Evolutionary conservation across 257 asterid genomes (phyloP).

Genomic region (Agastache rugosa): DNA sequence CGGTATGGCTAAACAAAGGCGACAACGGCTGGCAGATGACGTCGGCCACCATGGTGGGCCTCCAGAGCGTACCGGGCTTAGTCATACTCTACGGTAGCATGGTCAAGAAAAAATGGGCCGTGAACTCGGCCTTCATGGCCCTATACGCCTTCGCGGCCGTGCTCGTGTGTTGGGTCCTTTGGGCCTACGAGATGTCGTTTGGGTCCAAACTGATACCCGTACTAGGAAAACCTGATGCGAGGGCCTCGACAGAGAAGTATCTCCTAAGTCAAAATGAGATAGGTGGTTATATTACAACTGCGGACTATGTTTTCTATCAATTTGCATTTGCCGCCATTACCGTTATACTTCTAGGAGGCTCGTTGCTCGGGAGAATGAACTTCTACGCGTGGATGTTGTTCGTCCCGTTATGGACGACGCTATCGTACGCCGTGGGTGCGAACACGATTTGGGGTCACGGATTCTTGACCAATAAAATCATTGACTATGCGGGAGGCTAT

Average conservation of each 20-base stretch:
- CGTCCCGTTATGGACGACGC: conserved; percentile 70
- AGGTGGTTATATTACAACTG: conserved; percentile 43
- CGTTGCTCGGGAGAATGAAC: conserved; percentile 73
- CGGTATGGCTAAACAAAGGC: conserved; percentile 63
- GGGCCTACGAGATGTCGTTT: conserved; percentile 69
- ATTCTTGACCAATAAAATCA: conserved; percentile 46
- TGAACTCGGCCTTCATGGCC: conserved; percentile 79
- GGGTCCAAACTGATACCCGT: conserved; percentile 43
- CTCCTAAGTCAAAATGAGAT: conserved; percentile 12
- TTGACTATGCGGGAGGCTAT: conserved; percentile 80
- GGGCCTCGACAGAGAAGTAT: conserved; percentile 32
- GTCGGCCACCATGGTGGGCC: conserved; percentile 75
- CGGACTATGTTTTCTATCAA: conserved; percentile 58
- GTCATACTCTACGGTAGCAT: conserved; percentile 75
- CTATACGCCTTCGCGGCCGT: conserved; percentile 74
- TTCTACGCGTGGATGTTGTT: conserved; percentile 77
- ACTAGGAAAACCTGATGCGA: conserved; percentile 45
- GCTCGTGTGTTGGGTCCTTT: conserved; percentile 67
- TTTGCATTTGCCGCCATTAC: conserved; percentile 83
- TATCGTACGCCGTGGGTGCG: conserved; percentile 69
- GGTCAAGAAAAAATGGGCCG: conserved; percentile 82
- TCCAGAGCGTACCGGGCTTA: conserved; percentile 77
- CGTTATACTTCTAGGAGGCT: conserved; percentile 65
- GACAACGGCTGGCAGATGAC: conserved; percentile 70
- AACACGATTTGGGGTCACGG: conserved; percentile 68